Evolutionary conservation across 1,284 basidiomycete genomes (phyloP).

Genomic region (Neolentinus lepideus): DNA sequence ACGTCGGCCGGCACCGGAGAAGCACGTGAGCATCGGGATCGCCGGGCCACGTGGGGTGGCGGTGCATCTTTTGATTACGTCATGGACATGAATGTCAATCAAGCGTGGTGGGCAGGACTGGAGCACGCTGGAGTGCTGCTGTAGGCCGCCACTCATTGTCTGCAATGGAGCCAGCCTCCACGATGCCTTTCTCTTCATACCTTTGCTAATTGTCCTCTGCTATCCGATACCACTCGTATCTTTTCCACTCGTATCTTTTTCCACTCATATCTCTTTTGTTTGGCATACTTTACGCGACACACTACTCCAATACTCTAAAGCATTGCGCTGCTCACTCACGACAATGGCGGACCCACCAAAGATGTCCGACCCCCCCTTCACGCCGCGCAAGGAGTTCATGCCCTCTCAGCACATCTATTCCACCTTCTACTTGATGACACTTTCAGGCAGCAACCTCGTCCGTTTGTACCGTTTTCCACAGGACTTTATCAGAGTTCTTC

Average conservation of each 20-base stretch:
- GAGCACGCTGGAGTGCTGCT: not conserved
- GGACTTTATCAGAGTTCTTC: constrained; percentile 42
- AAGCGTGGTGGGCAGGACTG: not conserved
- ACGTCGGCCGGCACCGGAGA: not conserved
- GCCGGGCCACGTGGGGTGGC: not conserved
- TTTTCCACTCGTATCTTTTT: not conserved
- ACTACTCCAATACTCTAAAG: too few relatives aligned
- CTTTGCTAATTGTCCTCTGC: not conserved
- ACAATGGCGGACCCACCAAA: not conserved
- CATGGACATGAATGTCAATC: not conserved
- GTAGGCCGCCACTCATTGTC: not conserved
- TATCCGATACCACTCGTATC: too few relatives aligned
- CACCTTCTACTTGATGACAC: constrained; percentile 59
- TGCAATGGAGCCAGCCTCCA: not conserved
- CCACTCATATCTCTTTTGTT: too few relatives aligned
- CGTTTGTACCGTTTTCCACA: constrained; percentile 62
- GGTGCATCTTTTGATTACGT: not conserved
- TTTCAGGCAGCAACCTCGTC: constrained; percentile 54
- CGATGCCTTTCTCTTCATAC: not conserved
- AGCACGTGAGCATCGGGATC: not conserved
- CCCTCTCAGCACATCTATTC: constrained; percentile 47
- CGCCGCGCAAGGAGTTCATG: constrained; percentile 64
- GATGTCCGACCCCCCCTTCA: constrained; percentile 28
- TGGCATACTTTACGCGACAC: too few relatives aligned
- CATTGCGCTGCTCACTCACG: not conserved